Base-by-base conservation (phyloP, 208 protist genomes). In the Spongospora subterranea region DNA sequence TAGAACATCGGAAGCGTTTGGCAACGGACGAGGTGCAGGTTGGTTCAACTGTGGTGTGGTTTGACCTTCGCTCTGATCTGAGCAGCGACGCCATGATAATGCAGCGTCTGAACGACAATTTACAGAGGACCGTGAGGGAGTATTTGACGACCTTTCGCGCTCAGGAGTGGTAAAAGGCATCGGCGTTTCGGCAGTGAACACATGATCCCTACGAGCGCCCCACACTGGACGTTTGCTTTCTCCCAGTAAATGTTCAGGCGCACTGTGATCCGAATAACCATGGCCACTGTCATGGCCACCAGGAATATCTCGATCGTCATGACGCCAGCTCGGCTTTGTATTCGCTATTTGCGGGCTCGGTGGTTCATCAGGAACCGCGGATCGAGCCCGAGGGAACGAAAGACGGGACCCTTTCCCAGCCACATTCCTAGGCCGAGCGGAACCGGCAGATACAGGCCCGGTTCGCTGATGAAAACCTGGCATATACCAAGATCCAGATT, bases 41-140 rank as follows among this genome's bases (percentile, higher is more conserved):
- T 43, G 17, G n/a, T 82, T 82, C 71, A 20, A 6, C 17, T 20
- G 6, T 82, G 17, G 71, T 35, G 6, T 17, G 71, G 35, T 82
- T 39, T 43, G 6, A 35, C 17, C 35, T 82, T 82, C 17, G 11
- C 35, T n/a, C n/a, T 82, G 17, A 35, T 35, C 71, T n/a, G 6
- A 6, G 71, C 71, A 6, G 71, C 71, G 71, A 82, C 71, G 71
- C 71, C 71, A 82, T 35, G 71, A 82, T n/a, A 82, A 43, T 13
- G 71, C 71, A 6, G 71, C 71, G 35, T 82, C 71, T 13, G 71
- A 82, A 20, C 71, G 6, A n/a, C 71, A 6, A 35, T 29, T 60
- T n/a, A n/a, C n/a, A n/a, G n/a, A n/a, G n/a, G n/a, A n/a, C n/a
- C n/a, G n/a, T n/a, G n/a, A n/a, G n/a, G n/a, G n/a, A n/a, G n/a